phyloP scores from a whole-genome alignment of 2,329 filamentous ascomycete genomes.

The Fusarium oligoseptatum region DNA sequence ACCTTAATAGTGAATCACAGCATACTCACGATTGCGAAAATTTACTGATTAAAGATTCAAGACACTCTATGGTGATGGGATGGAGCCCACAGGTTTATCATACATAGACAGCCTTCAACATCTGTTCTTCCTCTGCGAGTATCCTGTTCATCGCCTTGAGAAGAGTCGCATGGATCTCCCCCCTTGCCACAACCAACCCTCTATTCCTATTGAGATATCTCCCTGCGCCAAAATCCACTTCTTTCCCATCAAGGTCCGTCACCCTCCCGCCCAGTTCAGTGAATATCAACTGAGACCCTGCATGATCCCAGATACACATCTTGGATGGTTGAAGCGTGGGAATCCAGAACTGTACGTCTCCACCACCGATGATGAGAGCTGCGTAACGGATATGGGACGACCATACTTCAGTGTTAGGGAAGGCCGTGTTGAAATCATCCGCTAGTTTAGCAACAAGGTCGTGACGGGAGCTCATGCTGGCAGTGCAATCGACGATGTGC shows the following conservation, averaged over 20 bases:
- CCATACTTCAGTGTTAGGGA: slow-evolving; percentile 55
- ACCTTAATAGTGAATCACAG: not conserved
- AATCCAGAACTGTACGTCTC: slow-evolving; percentile 51
- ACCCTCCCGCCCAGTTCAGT: slow-evolving; percentile 67
- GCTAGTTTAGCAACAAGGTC: slow-evolving; percentile 51
- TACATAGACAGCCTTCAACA: not conserved
- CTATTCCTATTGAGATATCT: slow-evolving; percentile 50
- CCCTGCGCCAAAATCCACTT: slow-evolving; percentile 54
- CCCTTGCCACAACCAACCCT: slow-evolving; percentile 61
- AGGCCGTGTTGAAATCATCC: slow-evolving; percentile 46
- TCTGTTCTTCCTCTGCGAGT: slow-evolving; percentile 25
- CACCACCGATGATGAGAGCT: slow-evolving; percentile 55
- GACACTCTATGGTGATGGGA: not conserved
- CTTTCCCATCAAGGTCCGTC: slow-evolving; percentile 60
- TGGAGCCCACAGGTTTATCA: not conserved
- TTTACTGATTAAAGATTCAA: not conserved
- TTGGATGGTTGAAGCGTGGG: slow-evolving; percentile 34
- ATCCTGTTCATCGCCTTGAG: slow-evolving; percentile 48
- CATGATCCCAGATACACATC: slow-evolving; percentile 65
- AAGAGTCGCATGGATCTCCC: slow-evolving; percentile 56
- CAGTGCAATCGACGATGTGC: slow-evolving; percentile 52
- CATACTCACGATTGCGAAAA: not conserved
- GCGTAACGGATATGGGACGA: slow-evolving; percentile 57
- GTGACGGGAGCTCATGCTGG: slow-evolving; percentile 49
- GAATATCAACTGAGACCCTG: slow-evolving; percentile 69